Conservation (phyloP, 2,329 filamentous ascomycete genomes). For the Paecilomyces formosus region DNA sequence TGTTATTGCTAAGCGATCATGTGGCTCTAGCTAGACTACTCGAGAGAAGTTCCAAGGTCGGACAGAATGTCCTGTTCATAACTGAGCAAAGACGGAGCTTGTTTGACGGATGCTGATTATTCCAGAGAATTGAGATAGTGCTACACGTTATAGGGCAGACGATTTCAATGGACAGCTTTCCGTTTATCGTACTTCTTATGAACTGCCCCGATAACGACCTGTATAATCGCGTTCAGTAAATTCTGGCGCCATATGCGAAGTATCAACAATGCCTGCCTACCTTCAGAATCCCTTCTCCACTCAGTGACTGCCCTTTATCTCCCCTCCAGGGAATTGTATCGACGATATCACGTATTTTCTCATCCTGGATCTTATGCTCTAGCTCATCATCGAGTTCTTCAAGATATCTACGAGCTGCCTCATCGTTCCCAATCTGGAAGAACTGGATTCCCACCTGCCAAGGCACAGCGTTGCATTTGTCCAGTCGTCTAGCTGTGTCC, state of each 20-base stretch:
- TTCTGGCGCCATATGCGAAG: neutral
- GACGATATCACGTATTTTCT: constrained; percentile 69
- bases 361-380: constrained; percentile 39
- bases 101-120: neutral
- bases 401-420: constrained; percentile 57
- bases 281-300: constrained; percentile 69
- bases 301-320: constrained; percentile 45
- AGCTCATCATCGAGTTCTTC: constrained; percentile 69
- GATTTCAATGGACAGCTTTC: constrained; percentile 12
- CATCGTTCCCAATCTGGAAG: constrained; percentile 81
- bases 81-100: neutral
- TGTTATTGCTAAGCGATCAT: no score
- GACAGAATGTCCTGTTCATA: neutral
- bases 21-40: no score
- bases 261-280: constrained; percentile 13
- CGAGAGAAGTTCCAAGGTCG: no score
- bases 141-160: neutral
- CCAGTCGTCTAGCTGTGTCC: constrained; percentile 58
- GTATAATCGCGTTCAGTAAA: neutral
- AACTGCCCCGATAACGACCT: constrained; percentile 65
- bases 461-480: constrained; percentile 56
- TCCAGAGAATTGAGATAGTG: neutral
- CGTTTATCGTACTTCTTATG: constrained; percentile 56
- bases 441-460: constrained; percentile 92
- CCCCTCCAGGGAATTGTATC: constrained; percentile 73